phyloP scores from a whole-genome alignment of 352 stramenopile genomes.

The Pythium grandisporangium region DNA sequence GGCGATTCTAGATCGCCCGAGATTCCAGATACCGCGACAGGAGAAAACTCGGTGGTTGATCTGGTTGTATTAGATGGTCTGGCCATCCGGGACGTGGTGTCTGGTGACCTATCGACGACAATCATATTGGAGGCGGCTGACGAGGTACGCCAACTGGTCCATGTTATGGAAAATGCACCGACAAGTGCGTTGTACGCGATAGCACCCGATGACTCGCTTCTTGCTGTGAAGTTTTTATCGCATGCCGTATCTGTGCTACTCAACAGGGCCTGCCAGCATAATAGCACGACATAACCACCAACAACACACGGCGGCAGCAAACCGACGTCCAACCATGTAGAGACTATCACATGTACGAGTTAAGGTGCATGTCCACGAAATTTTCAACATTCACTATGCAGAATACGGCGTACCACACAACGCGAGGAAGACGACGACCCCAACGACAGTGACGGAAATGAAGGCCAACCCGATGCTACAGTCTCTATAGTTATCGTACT shows the following conservation, averaged over 20 bases:
- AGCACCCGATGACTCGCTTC: constrained; percentile 6
- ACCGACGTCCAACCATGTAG: constrained; percentile 56
- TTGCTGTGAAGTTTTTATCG: background rate
- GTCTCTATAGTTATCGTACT: constrained; percentile 88
- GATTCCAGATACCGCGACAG: too few species aligned
- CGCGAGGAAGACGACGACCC: constrained; percentile 52
- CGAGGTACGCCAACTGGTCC: constrained; percentile 64
- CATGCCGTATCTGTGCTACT: constrained; percentile 40
- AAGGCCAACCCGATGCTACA: constrained; percentile 73
- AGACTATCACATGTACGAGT: too few species aligned
- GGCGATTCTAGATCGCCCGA: too few species aligned
- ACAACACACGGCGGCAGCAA: constrained; percentile 72
- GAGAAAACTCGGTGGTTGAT: too few species aligned
- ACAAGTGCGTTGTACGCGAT: constrained; percentile 37
- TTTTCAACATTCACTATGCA: too few species aligned
- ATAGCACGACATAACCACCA: constrained; percentile 54
- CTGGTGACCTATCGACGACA: too few species aligned
- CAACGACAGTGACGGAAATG: constrained; percentile 83
- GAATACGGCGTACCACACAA: constrained; percentile 31
- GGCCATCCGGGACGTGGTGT: too few species aligned
- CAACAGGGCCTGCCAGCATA: constrained; percentile 67
- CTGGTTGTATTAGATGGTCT: too few species aligned
- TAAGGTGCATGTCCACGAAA: too few species aligned
- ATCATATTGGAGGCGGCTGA: constrained; percentile 49
- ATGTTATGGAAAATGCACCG: constrained; percentile 51